These are phyloP conservation scores for Fraxinus americana DNA, from an alignment of 257 asterid species.

Conservation along the genomic window DNA sequence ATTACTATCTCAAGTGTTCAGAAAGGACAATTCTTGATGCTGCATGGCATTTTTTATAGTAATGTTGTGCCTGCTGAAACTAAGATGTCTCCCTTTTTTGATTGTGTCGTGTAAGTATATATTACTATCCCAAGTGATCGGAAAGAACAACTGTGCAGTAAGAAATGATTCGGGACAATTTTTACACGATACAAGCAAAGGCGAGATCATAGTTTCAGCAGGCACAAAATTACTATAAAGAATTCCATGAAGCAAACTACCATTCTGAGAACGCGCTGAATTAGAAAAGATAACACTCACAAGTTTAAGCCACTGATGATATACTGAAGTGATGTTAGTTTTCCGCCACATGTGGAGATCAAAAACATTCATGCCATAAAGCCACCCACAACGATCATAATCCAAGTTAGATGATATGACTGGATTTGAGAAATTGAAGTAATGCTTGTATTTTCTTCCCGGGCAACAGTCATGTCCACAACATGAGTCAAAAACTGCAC, in stretches of 20 bases:
- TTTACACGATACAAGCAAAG: constrained; percentile 10
- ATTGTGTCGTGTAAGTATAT: too few species aligned
- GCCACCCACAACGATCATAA: constrained; percentile 66
- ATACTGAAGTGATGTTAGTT: constrained; percentile 61
- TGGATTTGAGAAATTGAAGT: constrained; percentile 67
- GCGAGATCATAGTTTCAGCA: neutral
- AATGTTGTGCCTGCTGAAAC: too few species aligned
- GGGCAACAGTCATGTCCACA: constrained; percentile 67
- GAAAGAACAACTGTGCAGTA: neutral
- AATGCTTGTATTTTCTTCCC: constrained; percentile 64
- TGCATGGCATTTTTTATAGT: too few species aligned
- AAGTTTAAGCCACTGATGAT: constrained; percentile 84
- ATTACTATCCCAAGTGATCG: neutral
- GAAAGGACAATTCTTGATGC: constrained; percentile 2
- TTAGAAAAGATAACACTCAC: constrained; percentile 46
- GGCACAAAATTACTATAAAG: neutral
- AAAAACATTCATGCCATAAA: constrained; percentile 72
- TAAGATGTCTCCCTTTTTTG: too few species aligned
- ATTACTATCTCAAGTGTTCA: constrained; percentile 21
- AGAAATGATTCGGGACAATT: constrained; percentile 1
- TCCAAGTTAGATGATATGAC: constrained; percentile 54
- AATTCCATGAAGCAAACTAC: neutral
- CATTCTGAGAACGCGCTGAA: neutral
- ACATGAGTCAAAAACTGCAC: constrained; percentile 77
- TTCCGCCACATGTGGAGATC: constrained; percentile 80